A percentile compares a stretch with the other conserved stretches of the same genome.
These are phyloP conservation scores for Cenococcum geophilum DNA, from an alignment of 495 filamentous ascomycete genomes.

Conservation along the genomic window DNA sequence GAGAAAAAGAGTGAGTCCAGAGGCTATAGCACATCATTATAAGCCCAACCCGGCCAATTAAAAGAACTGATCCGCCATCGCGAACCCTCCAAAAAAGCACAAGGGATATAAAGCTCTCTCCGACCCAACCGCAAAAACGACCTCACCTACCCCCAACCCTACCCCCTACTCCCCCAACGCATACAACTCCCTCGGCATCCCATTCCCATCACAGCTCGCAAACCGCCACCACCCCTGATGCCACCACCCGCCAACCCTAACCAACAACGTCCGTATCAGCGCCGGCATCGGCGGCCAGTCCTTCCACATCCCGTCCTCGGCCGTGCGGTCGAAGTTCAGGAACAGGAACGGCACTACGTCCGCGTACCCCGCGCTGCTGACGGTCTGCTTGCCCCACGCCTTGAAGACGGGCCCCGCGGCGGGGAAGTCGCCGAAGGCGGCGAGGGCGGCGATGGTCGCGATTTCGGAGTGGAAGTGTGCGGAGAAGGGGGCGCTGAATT, in stretches of 20 bases:
- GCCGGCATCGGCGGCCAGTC: slow-evolving; percentile 29
- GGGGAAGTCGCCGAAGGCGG: slow-evolving; percentile 42
- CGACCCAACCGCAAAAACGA: no score
- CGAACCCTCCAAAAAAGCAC: no score
- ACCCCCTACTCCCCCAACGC: slow-evolving; percentile 8
- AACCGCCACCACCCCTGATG: slow-evolving; percentile 51
- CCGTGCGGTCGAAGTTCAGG: slow-evolving; percentile 49
- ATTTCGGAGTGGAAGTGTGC: slow-evolving; percentile 52
- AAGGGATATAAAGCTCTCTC: no score
- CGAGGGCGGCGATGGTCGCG: slow-evolving; percentile 45
- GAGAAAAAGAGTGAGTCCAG: no score
- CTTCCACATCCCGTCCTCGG: slow-evolving; percentile 49
- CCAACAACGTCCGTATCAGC: slow-evolving; percentile 24
- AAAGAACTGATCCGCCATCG: no score
- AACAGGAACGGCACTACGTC: slow-evolving; percentile 50
- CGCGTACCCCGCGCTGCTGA: slow-evolving; percentile 19
- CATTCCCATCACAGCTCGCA: slow-evolving; percentile 41
- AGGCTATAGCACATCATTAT: no score
- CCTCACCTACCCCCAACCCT: no score
- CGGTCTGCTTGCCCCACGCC: slow-evolving; percentile 40
- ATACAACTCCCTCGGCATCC: slow-evolving; percentile 19
- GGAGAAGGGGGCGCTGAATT: slow-evolving; percentile 46
- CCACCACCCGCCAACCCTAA: slow-evolving; percentile 43
- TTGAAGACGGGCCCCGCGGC: slow-evolving; percentile 39
- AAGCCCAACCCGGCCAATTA: no score